These are phyloP conservation scores for Atkinsonella hypoxylon DNA, from an alignment of 2,329 filamentous ascomycete genomes.

Conservation along the genomic window DNA sequence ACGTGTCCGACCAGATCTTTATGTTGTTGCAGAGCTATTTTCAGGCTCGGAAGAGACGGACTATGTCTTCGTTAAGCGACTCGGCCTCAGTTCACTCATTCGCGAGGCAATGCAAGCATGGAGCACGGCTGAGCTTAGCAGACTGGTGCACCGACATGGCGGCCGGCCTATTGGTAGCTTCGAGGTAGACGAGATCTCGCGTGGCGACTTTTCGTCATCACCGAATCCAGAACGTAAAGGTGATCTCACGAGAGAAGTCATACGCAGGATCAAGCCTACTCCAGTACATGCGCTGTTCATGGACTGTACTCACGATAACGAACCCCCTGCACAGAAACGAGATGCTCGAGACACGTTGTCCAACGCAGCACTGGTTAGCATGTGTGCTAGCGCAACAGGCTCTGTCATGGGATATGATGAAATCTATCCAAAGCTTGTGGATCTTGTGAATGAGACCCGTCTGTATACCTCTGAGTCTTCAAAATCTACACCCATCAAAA, in stretches of 20 bases:
- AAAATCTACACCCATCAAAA: conserved; percentile 41
- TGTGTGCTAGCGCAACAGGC: conserved; percentile 89
- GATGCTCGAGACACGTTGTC: conserved; percentile 89
- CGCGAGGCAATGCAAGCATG: conserved; percentile 98
- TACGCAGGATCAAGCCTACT: conserved; percentile 73
- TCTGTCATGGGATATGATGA: conserved; percentile 99
- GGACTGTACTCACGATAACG: conserved; percentile 99
- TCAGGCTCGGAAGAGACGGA: conserved; percentile 93
- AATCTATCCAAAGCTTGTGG: conserved; percentile 85
- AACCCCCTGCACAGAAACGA: conserved; percentile 87
- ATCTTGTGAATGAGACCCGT: conserved; percentile 81
- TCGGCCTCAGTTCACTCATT: conserved; percentile 84
- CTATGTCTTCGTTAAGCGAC: conserved; percentile 85
- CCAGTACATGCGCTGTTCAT: conserved; percentile 93
- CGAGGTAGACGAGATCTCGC: conserved; percentile 76
- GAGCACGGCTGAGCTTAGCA: conserved; percentile 86
- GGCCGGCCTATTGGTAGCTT: conserved; percentile 95
- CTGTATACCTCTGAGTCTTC: conserved; percentile 73
- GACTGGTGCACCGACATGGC: conserved; percentile 85
- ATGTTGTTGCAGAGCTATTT: conserved; percentile 90
- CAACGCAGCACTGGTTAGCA: conserved; percentile 84
- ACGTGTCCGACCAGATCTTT: conserved; percentile 72
- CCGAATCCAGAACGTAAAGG: conserved; percentile 18
- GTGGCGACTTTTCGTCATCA: conserved; percentile 34
- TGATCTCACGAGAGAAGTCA: conserved; percentile 44